Conservation (phyloP, 2,329 filamentous ascomycete genomes). For the Curvularia hawaiiensis region DNA sequence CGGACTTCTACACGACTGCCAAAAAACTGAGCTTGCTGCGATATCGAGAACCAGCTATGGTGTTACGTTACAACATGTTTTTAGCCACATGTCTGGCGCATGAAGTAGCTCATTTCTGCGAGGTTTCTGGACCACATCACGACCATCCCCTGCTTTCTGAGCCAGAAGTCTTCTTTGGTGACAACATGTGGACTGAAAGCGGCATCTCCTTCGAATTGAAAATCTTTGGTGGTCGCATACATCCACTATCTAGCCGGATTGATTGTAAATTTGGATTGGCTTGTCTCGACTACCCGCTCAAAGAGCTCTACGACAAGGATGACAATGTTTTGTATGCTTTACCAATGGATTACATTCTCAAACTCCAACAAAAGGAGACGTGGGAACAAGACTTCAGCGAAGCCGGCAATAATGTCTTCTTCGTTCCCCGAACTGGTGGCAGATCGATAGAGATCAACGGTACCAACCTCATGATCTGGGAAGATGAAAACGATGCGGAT, state of each 20-base stretch:
- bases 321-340: constrained; percentile 47
- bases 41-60: constrained; percentile 48
- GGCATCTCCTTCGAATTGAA: constrained; percentile 48
- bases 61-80: constrained; percentile 49
- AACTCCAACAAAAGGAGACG: constrained; percentile 45
- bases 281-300: constrained; percentile 43
- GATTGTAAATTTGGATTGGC: constrained; percentile 48
- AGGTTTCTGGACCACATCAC: constrained; percentile 46
- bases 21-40: constrained; percentile 45
- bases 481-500: constrained; percentile 46
- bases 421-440: constrained; percentile 47
- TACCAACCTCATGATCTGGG: constrained; percentile 49
- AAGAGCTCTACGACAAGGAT: constrained; percentile 45
- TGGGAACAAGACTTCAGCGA: constrained; percentile 45
- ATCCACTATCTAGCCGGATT: constrained; percentile 46
- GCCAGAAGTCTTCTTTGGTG: constrained; percentile 47
- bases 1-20: constrained; percentile 49
- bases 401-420: constrained; percentile 32
- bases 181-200: constrained; percentile 49
- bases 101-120: constrained; percentile 49
- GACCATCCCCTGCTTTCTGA: constrained; percentile 42
- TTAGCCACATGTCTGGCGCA: constrained; percentile 46
- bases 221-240: constrained; percentile 47
- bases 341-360: constrained; percentile 48
- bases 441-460: constrained; percentile 45